These are phyloP conservation scores for Hygrocybe coccinea DNA, from an alignment of 768 basidiomycete genomes.

Conservation along the genomic window DNA sequence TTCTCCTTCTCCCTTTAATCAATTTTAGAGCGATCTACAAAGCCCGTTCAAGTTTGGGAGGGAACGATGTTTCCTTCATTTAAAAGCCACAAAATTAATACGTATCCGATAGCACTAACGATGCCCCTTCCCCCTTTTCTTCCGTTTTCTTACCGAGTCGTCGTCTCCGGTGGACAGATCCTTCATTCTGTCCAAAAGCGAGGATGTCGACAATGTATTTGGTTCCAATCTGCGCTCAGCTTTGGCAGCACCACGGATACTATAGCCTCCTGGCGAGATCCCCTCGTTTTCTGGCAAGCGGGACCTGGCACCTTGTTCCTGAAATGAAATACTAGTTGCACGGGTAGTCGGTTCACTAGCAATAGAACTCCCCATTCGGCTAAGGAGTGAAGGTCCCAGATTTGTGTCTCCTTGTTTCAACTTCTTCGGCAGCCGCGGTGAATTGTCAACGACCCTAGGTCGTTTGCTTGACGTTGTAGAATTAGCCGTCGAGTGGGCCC, in stretches of 20 bases:
- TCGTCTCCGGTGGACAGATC: conserved; percentile 12
- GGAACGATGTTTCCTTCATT: background rate
- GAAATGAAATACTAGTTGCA: conserved; percentile 15
- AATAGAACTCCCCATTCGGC: conserved; percentile 32
- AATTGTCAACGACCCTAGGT: conserved; percentile 21
- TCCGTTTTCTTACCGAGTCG: conserved; percentile 20
- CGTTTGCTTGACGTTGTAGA: conserved; percentile 5
- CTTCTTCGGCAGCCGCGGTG: conserved; percentile 34
- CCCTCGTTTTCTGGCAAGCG: conserved; percentile 18
- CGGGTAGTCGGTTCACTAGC: background rate
- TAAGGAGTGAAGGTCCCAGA: conserved; percentile 39
- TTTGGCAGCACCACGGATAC: conserved; percentile 52
- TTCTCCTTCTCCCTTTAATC: no score
- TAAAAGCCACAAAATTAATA: no score
- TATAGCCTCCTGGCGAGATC: conserved; percentile 40
- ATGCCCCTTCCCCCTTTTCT: conserved; percentile 18
- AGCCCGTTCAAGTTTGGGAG: no score
- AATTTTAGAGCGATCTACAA: no score
- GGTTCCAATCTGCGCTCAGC: conserved; percentile 8
- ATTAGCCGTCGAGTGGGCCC: background rate
- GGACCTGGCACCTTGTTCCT: conserved; percentile 3
- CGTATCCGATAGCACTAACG: background rate
- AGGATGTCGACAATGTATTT: conserved; percentile 11
- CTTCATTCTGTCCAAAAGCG: conserved; percentile 36
- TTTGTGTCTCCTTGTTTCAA: conserved; percentile 22